These are phyloP conservation scores for Bipolaris victoriae DNA, from an alignment of 2,329 filamentous ascomycete species.

Conservation along the genomic window DNA sequence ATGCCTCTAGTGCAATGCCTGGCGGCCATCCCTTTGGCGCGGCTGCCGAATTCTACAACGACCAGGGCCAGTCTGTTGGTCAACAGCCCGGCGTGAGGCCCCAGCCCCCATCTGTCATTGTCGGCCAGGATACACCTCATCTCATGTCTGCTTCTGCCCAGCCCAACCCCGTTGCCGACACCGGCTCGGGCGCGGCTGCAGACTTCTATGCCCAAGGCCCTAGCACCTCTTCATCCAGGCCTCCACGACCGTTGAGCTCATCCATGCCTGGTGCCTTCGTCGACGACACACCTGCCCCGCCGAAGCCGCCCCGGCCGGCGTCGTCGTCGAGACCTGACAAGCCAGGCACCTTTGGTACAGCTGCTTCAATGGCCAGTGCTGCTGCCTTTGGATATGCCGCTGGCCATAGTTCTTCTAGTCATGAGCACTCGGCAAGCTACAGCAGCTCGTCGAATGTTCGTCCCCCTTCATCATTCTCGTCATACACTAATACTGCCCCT, in stretches of 20 bases:
- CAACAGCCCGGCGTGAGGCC: constrained; percentile 66
- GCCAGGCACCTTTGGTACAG: constrained; percentile 43
- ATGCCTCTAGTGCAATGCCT: constrained; percentile 55
- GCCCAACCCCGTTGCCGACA: constrained; percentile 63
- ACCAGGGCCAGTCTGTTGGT: constrained; percentile 65
- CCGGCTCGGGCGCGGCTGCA: constrained; percentile 64
- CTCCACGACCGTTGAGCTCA: constrained; percentile 37
- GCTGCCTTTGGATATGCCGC: constrained; percentile 53
- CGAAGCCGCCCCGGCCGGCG: constrained; percentile 39
- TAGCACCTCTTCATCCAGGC: constrained; percentile 39
- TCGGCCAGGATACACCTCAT: constrained; percentile 61
- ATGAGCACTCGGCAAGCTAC: constrained; percentile 35
- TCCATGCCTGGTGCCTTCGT: constrained; percentile 48
- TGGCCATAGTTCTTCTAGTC: constrained; percentile 42
- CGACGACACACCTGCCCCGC: constrained; percentile 38
- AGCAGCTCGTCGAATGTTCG: constrained; percentile 31
- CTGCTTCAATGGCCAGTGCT: constrained; percentile 47
- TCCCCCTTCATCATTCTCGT: constrained; percentile 34
- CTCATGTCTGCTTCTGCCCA: constrained; percentile 60
- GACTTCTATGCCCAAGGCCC: constrained; percentile 57
- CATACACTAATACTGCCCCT: constrained; percentile 30
- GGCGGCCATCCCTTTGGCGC: constrained; percentile 54
- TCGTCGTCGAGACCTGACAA: constrained; percentile 37
- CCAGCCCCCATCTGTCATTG: constrained; percentile 59
- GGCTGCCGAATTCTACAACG: constrained; percentile 67